Conservation (phyloP, 139 green algal genomes). For the Chlamydomonas asymmetrica region DNA sequence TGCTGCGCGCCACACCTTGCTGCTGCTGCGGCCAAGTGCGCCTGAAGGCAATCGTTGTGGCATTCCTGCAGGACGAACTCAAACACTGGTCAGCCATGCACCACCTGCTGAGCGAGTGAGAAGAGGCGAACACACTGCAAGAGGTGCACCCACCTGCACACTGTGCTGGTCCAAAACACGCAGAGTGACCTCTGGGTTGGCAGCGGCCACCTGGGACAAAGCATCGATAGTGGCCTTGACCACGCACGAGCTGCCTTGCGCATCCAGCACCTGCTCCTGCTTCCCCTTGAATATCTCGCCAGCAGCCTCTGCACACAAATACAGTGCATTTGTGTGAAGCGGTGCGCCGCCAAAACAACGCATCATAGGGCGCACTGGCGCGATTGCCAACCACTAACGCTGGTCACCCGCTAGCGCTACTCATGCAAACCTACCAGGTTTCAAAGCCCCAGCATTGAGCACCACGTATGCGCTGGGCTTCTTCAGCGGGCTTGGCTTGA, state of each 20-base stretch:
- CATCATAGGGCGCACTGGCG: too few relatives aligned
- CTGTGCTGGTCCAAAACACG: constrained; percentile 23
- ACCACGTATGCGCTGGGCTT: constrained; percentile 21
- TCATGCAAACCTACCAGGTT: constrained; percentile 5
- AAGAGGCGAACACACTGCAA: not conserved
- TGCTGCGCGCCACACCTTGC: too few relatives aligned
- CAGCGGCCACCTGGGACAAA: not conserved
- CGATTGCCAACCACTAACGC: too few relatives aligned
- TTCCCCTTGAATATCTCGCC: not conserved
- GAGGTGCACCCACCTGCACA: constrained; percentile 9
- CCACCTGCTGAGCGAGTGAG: not conserved
- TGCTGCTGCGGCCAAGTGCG: constrained; percentile 5
- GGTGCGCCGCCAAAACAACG: not conserved
- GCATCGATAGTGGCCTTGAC: constrained; percentile 5
- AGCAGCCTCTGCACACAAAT: not conserved
- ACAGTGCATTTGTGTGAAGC: not conserved
- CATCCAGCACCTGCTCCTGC: not conserved
- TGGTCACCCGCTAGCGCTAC: too few relatives aligned
- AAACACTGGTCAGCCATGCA: not conserved
- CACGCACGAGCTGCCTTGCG: not conserved
- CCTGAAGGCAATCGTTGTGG: constrained; percentile 15
- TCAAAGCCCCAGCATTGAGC: constrained; percentile 7
- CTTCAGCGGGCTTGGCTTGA: constrained; percentile 9
- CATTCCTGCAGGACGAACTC: constrained; percentile 22
- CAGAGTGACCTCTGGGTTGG: constrained; percentile 25